A percentile compares a stretch with the other conserved stretches of the same genome.
Evolutionary conservation across 179 eudicot genomes (phyloP).

Genomic region (Actinidia arguta): DNA sequence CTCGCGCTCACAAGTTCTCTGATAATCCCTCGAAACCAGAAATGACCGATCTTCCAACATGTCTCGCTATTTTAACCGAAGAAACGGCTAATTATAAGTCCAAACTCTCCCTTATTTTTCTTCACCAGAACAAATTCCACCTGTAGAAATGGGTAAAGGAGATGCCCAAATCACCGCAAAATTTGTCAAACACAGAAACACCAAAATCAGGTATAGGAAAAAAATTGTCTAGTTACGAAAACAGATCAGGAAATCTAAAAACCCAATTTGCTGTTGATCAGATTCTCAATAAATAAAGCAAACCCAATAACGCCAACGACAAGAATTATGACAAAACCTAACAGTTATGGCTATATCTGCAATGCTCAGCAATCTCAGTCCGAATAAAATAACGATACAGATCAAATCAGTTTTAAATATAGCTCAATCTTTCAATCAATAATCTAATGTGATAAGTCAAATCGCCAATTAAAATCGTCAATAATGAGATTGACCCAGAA

Average conservation of each 20-base stretch:
- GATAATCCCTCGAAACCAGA: conserved; percentile 60
- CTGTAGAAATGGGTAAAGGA: conserved; percentile 16
- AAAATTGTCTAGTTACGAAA: background rate
- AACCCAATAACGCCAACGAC: background rate
- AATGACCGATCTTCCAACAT: conserved; percentile 78
- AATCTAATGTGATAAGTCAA: background rate
- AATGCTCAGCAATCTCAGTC: conserved; percentile 39
- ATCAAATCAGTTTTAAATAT: conserved; percentile 16
- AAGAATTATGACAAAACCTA: conserved; percentile 7
- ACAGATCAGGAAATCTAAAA: conserved; percentile 11
- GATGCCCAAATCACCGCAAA: conserved; percentile 18
- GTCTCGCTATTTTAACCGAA: conserved; percentile 34
- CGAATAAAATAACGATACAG: conserved; percentile 12
- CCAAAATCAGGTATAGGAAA: background rate
- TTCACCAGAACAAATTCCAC: conserved; percentile 21
- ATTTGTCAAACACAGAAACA: conserved; percentile 15
- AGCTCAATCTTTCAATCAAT: conserved; percentile 18
- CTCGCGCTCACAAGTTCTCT: conserved; percentile 62
- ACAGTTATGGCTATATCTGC: conserved; percentile 10
- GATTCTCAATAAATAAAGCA: conserved; percentile 5
- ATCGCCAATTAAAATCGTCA: conserved; percentile 1
- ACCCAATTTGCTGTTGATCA: background rate
- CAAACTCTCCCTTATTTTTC: conserved; percentile 11
- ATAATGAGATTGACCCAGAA: conserved; percentile 17
- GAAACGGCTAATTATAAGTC: conserved; percentile 19